phyloP scores from a whole-genome alignment of 352 stramenopile genomes.

The Phytophthora fragariaefolia region DNA sequence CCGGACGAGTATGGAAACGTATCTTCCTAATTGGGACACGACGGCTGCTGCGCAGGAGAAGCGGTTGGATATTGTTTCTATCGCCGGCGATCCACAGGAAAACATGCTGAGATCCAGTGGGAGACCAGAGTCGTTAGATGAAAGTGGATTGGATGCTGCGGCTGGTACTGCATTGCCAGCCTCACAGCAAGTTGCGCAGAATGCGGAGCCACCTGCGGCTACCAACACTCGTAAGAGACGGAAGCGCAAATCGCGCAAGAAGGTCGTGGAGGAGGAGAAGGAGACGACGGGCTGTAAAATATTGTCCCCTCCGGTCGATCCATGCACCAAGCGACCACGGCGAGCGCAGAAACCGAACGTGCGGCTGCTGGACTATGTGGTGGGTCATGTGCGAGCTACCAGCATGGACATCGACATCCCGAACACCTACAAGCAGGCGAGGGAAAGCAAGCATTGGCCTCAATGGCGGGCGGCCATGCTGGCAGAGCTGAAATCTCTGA shows the following conservation, averaged over 20 bases:
- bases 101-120: not conserved
- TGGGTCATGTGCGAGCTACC: not conserved
- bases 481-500: slow-evolving; percentile 3
- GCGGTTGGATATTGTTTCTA: not conserved
- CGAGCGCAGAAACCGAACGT: not conserved
- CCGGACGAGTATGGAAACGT: slow-evolving; percentile 10
- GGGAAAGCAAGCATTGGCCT: slow-evolving; percentile 6
- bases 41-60: not conserved
- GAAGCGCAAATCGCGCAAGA: slow-evolving; percentile 1
- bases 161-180: not conserved
- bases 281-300: slow-evolving; percentile 9
- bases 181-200: not conserved
- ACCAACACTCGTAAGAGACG: not conserved
- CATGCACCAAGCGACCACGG: slow-evolving; percentile 14
- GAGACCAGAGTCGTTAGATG: not conserved
- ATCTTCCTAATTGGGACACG: not conserved
- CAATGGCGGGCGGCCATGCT: slow-evolving; percentile 12
- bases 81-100: not conserved
- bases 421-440: slow-evolving; percentile 11
- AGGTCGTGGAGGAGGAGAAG: slow-evolving; percentile 1
- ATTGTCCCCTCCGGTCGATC: not conserved
- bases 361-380: slow-evolving; percentile 9
- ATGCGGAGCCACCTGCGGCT: not conserved
- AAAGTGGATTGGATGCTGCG: not conserved
- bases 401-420: not conserved